Evolutionary conservation across 352 stramenopile species (phyloP), one percentile per base, ranked within the genome.

Genomic region (Aphanomyces invadans): DNA sequence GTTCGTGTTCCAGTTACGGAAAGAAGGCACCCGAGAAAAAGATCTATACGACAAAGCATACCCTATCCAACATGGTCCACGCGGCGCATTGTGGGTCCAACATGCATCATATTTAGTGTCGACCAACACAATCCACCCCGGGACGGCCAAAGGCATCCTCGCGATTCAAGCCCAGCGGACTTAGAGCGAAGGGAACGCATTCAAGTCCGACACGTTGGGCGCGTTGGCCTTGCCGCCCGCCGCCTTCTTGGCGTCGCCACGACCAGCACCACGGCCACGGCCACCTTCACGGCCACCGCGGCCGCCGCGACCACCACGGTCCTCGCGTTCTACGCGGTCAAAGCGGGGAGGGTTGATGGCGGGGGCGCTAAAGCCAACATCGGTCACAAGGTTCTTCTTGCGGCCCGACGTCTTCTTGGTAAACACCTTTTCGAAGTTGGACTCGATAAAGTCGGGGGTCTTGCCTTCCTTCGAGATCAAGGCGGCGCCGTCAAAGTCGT

Each of bases 371-470:
- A 89, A 92, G 62, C 79, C 88, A 62, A 97, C 78, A 71, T 93
- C 86, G 53, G 89, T 89, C 70, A 95, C 78, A 73, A 95, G 46
- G 73, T 96, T 76, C 79, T 96, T 90, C 85, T 98, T 98, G 72
- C 89, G 90, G 67, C 81, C 87, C 63, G 87, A 91, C 62, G 90
- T 97, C 87, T 98, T 98, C 71, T 96, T 92, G 74, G 94, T 91
- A 83, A 97, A 98, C 69, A 97, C 89, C 80, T 97, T 96, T 71
- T 97, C 85, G 75, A 81, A 94, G 74, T 87, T 78, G 49, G 85
- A 74, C 69, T 92, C 85, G 70, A 94, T 88, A 68, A 92, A 94
- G 74, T 94, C 85, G 12, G 83, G 80, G 45, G 85, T 94, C 80
- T 83, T 94, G 81, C 36, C 83, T 31, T 95, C 83, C 71, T 94